Base-by-base conservation (phyloP, 495 filamentous ascomycete species). In the Oleoguttula mirabilis region DNA sequence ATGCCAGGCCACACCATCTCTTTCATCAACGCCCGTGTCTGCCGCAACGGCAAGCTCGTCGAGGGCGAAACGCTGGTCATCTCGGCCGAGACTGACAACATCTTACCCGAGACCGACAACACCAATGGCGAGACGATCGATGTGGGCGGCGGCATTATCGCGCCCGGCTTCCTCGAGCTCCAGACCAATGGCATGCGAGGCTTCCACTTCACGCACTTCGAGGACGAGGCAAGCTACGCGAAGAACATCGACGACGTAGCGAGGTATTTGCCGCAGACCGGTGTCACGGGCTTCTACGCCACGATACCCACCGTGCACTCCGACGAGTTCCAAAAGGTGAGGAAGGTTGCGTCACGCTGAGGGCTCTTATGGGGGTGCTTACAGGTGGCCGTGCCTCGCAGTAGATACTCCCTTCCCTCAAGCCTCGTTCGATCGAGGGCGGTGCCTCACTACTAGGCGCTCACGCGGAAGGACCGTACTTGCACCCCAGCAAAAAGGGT, bases 21-120 rank as follows among this genome's bases (percentile, higher is more conserved):
- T 19, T 66, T 70, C 33, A 61, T 57, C 17, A 69, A 70, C 46
- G 63, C 55, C 35, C 56, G 61, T 17, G 54, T 64, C 11, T 64
- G 62, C 52, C 50, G 60, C 21, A 39, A 63, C 30, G 66, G 68
- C 42, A 35, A 57, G 31, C 47, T 70, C 17, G 50, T 63, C 28
- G 49, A 63, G 12, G 30, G 45, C 30, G 47, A 58, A 35, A 52
- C 55, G 20, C 48, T 65, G 3, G 57, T 62, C 11, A 45, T 61
- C 32, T 61, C 60, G 3, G 55, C 57, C 24, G 55, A 56, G 17
- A 59, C 52, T 2, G 60, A 56, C 11, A 47, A 58, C 21, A 64
- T 65, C 23, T 44, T 68, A 11, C 44, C 60, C 36, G 43, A 57
- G n/a, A 60, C 56, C 41, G 66, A 64, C 21, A 53, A 59, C 22